Evolutionary conservation across 1,284 basidiomycete genomes (phyloP).

Genomic region (Taiwanofungus camphoratus): DNA sequence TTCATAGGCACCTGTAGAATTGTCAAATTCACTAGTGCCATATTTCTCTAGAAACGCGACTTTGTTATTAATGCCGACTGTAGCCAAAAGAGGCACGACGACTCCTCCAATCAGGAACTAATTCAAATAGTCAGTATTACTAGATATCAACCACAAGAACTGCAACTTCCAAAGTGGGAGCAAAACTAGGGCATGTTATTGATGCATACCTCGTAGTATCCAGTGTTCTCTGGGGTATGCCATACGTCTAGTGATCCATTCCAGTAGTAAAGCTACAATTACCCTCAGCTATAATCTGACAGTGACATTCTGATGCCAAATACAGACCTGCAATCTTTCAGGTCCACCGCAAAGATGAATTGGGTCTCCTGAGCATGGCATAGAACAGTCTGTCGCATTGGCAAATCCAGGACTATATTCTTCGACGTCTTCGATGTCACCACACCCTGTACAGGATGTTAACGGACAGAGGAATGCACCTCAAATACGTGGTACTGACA

Average conservation of each 20-base stretch:
- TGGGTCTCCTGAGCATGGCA: constrained; percentile 63
- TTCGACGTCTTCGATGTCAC: constrained; percentile 52
- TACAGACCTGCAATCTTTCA: constrained; percentile 26
- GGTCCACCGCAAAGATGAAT: constrained; percentile 58
- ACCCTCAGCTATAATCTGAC: neutral
- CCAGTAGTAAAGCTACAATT: constrained; percentile 49
- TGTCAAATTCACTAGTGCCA: constrained; percentile 46
- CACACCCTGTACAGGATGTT: constrained; percentile 45
- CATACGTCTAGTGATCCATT: constrained; percentile 52
- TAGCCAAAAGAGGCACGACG: constrained; percentile 65
- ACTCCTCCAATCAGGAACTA: constrained; percentile 61
- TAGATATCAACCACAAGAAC: neutral
- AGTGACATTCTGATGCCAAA: no score
- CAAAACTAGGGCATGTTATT: neutral
- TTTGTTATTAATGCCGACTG: constrained; percentile 72
- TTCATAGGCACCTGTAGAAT: constrained; percentile 74
- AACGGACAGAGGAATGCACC: neutral
- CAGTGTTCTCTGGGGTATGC: constrained; percentile 57
- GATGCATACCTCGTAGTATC: constrained; percentile 53
- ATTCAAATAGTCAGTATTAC: neutral
- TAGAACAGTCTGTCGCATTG: constrained; percentile 46
- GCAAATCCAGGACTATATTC: constrained; percentile 36
- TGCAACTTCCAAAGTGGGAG: neutral
- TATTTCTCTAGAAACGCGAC: constrained; percentile 70
- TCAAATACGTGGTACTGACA: constrained; percentile 38